phyloP scores from a whole-genome alignment of 2,329 filamentous ascomycete species.

The Plenodomus biglobosus region DNA sequence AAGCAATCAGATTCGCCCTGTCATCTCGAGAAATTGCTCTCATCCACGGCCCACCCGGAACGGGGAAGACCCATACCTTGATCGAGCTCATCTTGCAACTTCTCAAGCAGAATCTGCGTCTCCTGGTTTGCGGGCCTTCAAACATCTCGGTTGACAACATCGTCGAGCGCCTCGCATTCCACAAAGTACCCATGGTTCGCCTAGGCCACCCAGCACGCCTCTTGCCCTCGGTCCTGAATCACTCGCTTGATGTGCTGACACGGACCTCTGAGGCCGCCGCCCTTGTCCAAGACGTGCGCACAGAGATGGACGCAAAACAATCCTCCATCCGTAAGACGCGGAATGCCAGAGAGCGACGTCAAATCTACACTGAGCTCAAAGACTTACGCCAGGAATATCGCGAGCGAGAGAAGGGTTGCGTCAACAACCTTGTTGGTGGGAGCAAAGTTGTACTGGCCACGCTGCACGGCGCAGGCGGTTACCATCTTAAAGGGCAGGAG shows the following conservation, averaged over 20 bases:
- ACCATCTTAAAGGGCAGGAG: constrained; percentile 73
- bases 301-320: constrained; percentile 92
- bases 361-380: constrained; percentile 82
- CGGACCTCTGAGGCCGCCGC: constrained; percentile 85
- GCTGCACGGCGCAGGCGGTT: constrained; percentile 86
- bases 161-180: constrained; percentile 82
- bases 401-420: constrained; percentile 78
- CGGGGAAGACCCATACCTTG: constrained; percentile 94
- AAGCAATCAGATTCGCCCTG: constrained; percentile 76
- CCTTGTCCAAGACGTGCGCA: constrained; percentile 85
- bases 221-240: constrained; percentile 81
- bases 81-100: constrained; percentile 95
- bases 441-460: constrained; percentile 92
- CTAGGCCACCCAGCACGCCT: constrained; percentile 91
- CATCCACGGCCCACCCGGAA: constrained; percentile 94
- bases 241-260: constrained; percentile 89
- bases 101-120: constrained; percentile 68
- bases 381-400: constrained; percentile 86
- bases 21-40: constrained; percentile 79
- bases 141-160: constrained; percentile 99
- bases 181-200: constrained; percentile 83
- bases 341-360: constrained; percentile 74
- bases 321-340: constrained; percentile 84
- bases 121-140: constrained; percentile 93
- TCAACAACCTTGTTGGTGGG: constrained; percentile 69